A percentile compares a stretch with the other conserved stretches of the same genome.
Evolutionary conservation across 2,329 filamentous ascomycete species (phyloP).

Genomic region (Zalaria sp.): DNA sequence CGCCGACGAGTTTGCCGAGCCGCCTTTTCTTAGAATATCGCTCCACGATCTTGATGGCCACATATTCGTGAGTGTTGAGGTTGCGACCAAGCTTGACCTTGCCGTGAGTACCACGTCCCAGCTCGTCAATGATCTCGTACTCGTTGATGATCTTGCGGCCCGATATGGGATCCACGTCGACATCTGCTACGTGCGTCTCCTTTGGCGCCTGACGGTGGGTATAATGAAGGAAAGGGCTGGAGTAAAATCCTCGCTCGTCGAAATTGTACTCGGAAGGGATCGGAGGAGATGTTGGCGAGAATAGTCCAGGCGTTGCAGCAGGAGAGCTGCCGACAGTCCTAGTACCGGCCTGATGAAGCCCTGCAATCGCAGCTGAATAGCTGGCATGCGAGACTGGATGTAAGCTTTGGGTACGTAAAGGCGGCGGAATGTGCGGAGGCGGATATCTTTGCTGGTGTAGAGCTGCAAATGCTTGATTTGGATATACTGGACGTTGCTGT

Average conservation of each 20-base stretch:
- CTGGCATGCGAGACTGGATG: conserved; percentile 27
- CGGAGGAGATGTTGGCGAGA: conserved; percentile 19
- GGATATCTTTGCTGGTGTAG: conserved; percentile 31
- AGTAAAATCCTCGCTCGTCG: conserved; percentile 27
- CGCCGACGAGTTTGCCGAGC: conserved; percentile 55
- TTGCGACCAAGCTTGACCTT: conserved; percentile 94
- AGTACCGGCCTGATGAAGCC: conserved; percentile 23
- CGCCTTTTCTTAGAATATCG: conserved; percentile 87
- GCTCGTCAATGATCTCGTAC: conserved; percentile 92
- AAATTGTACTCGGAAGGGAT: conserved; percentile 10
- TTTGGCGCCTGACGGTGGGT: conserved; percentile 35
- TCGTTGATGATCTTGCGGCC: conserved; percentile 95
- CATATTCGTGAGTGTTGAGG: conserved; percentile 57
- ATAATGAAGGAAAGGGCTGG: conserved; percentile 35
- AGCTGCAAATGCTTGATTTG: conserved; percentile 36
- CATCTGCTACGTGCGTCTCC: conserved; percentile 72
- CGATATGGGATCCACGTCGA: conserved; percentile 77
- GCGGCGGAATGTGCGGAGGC: conserved; percentile 20
- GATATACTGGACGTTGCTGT: conserved; percentile 25
- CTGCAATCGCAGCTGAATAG: conserved; percentile 25
- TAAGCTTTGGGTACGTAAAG: conserved; percentile 26
- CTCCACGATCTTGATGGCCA: conserved; percentile 97
- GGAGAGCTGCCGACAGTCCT: conserved; percentile 32
- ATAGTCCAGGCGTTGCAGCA: conserved; percentile 32
- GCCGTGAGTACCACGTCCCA: conserved; percentile 88